A percentile compares a stretch with the other conserved stretches of the same genome.
Evolutionary conservation across 352 stramenopile genomes (phyloP).

Genomic region (Chrysophaeum taylorii): DNA sequence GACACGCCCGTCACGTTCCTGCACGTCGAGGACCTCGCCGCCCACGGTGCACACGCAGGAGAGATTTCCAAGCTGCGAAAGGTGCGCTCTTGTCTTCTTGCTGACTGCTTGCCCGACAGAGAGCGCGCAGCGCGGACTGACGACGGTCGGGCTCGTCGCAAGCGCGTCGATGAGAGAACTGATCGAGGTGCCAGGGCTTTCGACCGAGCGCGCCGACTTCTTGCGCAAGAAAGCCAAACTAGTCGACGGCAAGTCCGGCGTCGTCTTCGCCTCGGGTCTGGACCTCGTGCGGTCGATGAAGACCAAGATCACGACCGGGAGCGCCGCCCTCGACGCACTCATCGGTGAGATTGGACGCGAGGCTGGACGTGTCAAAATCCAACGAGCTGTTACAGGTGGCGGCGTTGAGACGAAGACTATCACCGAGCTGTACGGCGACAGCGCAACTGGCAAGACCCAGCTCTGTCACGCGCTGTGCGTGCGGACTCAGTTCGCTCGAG

Average conservation of each 20-base stretch:
- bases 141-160: constrained; percentile 46
- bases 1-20: constrained; percentile 49
- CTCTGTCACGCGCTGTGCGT: constrained; percentile 74
- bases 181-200: neutral
- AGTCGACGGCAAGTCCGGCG: neutral
- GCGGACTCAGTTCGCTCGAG: constrained; percentile 64
- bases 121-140: too few species aligned
- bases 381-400: too few species aligned
- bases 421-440: constrained; percentile 72
- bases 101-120: too few species aligned
- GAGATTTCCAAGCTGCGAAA: constrained; percentile 65
- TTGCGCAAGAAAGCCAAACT: neutral
- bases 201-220: neutral
- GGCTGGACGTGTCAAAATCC: too few species aligned
- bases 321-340: constrained; percentile 61
- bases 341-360: constrained; percentile 74
- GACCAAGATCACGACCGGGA: constrained; percentile 10
- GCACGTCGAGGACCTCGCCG: constrained; percentile 57
- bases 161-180: neutral
- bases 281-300: neutral
- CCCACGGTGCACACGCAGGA: constrained; percentile 55
- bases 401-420: too few species aligned
- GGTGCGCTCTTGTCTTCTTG: too few species aligned
- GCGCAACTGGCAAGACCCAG: constrained; percentile 85
- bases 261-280: neutral